Percentiles rank a stretch among this genome's conserved stretches.
phyloP scores from a whole-genome alignment of 164 flowering plant species.

The Magnolia kwangsiensis region DNA sequence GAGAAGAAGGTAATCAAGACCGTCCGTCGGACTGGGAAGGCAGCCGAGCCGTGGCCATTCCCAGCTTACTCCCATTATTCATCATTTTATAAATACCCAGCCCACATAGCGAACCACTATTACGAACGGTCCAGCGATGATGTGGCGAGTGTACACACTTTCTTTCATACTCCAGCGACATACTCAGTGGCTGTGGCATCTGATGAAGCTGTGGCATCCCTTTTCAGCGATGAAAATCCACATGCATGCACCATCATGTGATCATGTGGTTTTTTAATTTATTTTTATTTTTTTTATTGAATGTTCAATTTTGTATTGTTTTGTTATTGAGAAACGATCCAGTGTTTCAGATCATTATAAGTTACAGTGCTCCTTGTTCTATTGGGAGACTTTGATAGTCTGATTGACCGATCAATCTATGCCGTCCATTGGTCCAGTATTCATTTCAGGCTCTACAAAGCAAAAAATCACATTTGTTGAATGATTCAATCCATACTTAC shows the following conservation, averaged over 20 bases:
- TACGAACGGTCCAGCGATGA: constrained; percentile 39
- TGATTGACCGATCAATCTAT: too few relatives aligned
- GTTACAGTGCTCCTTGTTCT: too few relatives aligned
- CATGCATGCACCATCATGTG: constrained; percentile 78
- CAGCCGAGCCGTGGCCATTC: constrained; percentile 80
- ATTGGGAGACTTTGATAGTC: too few relatives aligned
- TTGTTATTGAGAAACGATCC: too few relatives aligned
- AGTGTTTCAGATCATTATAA: too few relatives aligned
- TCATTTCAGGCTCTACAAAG: too few relatives aligned
- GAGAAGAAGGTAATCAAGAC: constrained; percentile 73
- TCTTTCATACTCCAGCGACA: constrained; percentile 72
- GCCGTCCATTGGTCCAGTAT: too few relatives aligned
- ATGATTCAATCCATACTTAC: too few relatives aligned
- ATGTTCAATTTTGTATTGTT: too few relatives aligned
- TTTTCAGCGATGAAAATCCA: constrained; percentile 82
- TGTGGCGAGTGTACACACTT: constrained; percentile 44
- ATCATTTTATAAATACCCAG: constrained; percentile 73
- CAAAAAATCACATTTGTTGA: too few relatives aligned
- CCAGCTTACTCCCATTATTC: constrained; percentile 58
- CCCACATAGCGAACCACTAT: constrained; percentile 55
- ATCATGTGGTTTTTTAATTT: constrained; percentile 3
- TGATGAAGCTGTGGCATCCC: constrained; percentile 71
- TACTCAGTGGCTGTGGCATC: constrained; percentile 70
- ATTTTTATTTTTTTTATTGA: too few relatives aligned
- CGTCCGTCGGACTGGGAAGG: constrained; percentile 61